Conservation (phyloP, 2,329 filamentous ascomycete species). For the Thielaviopsis populi region DNA sequence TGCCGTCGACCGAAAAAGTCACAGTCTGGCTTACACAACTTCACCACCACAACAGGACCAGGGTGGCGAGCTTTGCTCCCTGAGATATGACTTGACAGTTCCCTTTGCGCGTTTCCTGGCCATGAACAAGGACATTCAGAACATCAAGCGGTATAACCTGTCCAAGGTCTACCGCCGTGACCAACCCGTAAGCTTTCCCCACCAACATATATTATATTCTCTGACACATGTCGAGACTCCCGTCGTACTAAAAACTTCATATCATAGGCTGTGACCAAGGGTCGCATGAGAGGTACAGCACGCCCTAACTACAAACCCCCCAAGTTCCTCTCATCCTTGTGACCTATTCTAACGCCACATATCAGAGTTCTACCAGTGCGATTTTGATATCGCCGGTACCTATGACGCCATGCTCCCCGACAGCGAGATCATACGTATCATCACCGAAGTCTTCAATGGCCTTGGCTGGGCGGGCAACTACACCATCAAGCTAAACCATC, state of each 20-base stretch:
- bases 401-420: constrained; percentile 84
- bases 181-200: constrained; percentile 23
- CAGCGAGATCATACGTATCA: constrained; percentile 73
- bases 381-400: constrained; percentile 82
- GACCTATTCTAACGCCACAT: not conserved
- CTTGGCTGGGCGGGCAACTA: constrained; percentile 39
- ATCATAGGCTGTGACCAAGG: constrained; percentile 74
- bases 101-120: constrained; percentile 86
- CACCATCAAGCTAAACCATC: constrained; percentile 82
- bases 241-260: constrained; percentile 24
- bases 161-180: constrained; percentile 57
- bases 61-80: constrained; percentile 58
- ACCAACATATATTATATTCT: not conserved
- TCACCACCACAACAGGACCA: constrained; percentile 52
- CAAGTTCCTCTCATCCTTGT: not conserved
- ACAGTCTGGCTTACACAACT: not conserved
- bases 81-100: constrained; percentile 78
- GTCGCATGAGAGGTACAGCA: constrained; percentile 51
- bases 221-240: not conserved
- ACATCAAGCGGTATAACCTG: constrained; percentile 89
- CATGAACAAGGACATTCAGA: constrained; percentile 70
- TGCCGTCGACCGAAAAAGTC: constrained; percentile 19
- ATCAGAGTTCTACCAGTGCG: constrained; percentile 84
- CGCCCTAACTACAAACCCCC: not conserved
- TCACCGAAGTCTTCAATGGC: constrained; percentile 31